These are phyloP conservation scores for Bacidia gigantensis DNA, from an alignment of 495 filamentous ascomycete genomes.

Conservation along the genomic window DNA sequence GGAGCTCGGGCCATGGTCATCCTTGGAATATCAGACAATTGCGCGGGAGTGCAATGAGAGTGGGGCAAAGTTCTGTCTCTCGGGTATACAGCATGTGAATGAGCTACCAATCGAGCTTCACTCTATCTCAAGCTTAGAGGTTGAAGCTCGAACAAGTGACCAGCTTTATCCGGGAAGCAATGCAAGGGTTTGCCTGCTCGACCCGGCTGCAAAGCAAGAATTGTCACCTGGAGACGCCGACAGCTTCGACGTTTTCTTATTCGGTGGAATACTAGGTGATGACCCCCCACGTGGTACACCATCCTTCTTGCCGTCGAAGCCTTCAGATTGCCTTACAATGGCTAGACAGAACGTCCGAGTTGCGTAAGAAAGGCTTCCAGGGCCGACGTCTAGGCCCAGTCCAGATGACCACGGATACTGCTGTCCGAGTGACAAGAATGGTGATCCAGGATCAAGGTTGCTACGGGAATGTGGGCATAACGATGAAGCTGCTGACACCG, in stretches of 20 bases:
- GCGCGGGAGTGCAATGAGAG: slow-evolving; percentile 59
- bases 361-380: slow-evolving; percentile 81
- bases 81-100: slow-evolving; percentile 60
- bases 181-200: slow-evolving; percentile 70
- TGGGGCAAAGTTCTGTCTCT: slow-evolving; percentile 63
- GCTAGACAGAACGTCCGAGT: slow-evolving; percentile 79
- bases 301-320: background rate
- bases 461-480: background rate
- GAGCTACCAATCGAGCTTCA: slow-evolving; percentile 51
- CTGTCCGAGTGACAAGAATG: slow-evolving; percentile 81
- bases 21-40: slow-evolving; percentile 78
- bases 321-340: background rate
- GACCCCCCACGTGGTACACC: slow-evolving; percentile 78
- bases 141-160: slow-evolving; percentile 64
- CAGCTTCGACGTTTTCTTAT: slow-evolving; percentile 78
- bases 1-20: slow-evolving; percentile 88
- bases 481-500: slow-evolving; percentile 5
- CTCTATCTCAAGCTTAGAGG: slow-evolving; percentile 42
- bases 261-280: slow-evolving; percentile 92
- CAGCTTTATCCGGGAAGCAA: slow-evolving; percentile 53
- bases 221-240: slow-evolving; percentile 71
- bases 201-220: slow-evolving; percentile 69
- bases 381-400: slow-evolving; percentile 80
- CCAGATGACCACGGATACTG: slow-evolving; percentile 98
- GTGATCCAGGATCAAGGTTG: slow-evolving; percentile 65